Evolutionary conservation across 2,329 filamentous ascomycete genomes (phyloP).

Genomic region (Colletotrichum abscissum): DNA sequence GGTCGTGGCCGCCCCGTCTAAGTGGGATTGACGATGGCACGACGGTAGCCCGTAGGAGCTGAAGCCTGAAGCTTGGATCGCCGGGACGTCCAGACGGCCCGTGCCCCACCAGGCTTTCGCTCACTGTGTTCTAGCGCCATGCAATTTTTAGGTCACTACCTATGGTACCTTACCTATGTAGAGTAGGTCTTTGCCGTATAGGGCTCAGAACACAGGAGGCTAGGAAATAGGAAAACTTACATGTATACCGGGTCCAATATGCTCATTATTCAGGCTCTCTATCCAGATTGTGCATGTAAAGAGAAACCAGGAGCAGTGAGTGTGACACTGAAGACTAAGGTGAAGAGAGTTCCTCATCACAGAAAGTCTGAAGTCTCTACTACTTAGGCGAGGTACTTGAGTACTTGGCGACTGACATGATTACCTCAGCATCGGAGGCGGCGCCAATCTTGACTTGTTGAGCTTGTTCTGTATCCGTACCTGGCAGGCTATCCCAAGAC

Average conservation of each 20-base stretch:
- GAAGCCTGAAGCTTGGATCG: slow-evolving; percentile 15
- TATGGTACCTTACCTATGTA: neutral
- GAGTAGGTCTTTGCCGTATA: neutral
- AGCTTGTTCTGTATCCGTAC: neutral
- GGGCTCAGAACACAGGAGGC: neutral
- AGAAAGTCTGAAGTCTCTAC: too few relatives aligned
- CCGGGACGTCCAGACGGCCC: slow-evolving; percentile 16
- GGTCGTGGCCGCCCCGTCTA: neutral
- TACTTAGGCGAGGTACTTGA: neutral
- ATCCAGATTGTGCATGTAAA: too few relatives aligned
- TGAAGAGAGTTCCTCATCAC: too few relatives aligned
- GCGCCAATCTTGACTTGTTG: neutral
- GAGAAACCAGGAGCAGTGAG: too few relatives aligned
- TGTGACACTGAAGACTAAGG: too few relatives aligned
- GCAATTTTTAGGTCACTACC: slow-evolving; percentile 8
- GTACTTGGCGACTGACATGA: neutral
- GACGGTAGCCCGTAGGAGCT: neutral
- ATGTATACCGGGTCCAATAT: too few relatives aligned
- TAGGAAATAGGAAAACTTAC: neutral
- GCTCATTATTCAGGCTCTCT: too few relatives aligned
- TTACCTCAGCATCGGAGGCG: slow-evolving; percentile 5
- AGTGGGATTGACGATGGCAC: neutral
- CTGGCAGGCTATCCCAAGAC: neutral
- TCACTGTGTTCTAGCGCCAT: neutral
- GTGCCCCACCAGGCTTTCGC: slow-evolving; percentile 17